Evolutionary conservation across 768 basidiomycete species (phyloP).

Genomic region (Hygrocybe coccinea): DNA sequence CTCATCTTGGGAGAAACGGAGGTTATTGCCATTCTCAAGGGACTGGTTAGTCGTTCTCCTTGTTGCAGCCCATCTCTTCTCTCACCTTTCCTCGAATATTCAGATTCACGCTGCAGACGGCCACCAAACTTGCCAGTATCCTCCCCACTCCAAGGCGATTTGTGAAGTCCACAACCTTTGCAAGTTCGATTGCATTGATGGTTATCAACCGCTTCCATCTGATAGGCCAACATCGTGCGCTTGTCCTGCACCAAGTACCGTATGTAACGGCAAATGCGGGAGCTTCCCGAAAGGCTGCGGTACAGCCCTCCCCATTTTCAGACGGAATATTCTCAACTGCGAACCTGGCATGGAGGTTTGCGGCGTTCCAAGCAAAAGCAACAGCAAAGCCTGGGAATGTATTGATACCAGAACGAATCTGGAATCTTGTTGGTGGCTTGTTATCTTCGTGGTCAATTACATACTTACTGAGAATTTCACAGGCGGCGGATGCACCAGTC

Average conservation of each 20-base stretch:
- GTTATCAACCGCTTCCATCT: not conserved
- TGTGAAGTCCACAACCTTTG: constrained; percentile 3
- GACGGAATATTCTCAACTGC: not conserved
- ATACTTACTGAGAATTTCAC: not conserved
- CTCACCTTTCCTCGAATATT: not conserved
- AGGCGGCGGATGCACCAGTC: constrained; percentile 4
- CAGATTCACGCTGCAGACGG: not conserved
- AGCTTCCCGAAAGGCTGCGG: constrained; percentile 3
- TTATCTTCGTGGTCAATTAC: not conserved
- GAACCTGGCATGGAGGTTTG: not conserved
- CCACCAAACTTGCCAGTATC: constrained; percentile 6
- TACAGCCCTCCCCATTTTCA: not conserved
- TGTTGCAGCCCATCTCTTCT: not conserved
- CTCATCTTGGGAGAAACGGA: not conserved
- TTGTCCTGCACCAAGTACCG: not conserved
- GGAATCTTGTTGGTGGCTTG: constrained; percentile 4
- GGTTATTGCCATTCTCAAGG: not conserved
- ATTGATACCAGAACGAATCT: constrained; percentile 1
- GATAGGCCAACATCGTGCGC: not conserved
- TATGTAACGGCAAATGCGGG: constrained; percentile 4
- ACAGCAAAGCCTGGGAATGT: constrained; percentile 1
- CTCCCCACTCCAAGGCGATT: constrained; percentile 7
- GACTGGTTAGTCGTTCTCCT: not conserved
- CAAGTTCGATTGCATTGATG: constrained; percentile 11
- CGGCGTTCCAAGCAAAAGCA: not conserved